Percentiles rank a stretch among this genome's conserved stretches.
phyloP scores from a whole-genome alignment of 169 alveolate species.

The Prorocentrum cordatum region DNA sequence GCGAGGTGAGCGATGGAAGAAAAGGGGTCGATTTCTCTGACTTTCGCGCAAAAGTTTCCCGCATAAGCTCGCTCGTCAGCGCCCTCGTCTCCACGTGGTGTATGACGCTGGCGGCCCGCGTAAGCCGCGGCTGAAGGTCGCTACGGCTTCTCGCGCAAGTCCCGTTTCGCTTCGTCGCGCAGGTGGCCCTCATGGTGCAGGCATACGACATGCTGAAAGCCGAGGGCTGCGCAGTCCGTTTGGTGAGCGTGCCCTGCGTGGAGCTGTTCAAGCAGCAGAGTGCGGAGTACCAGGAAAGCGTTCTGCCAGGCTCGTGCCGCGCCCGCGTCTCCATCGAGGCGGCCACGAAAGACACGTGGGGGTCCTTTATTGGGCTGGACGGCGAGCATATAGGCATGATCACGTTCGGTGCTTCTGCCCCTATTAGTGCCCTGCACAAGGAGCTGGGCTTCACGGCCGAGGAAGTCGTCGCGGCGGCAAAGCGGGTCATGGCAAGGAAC shows the following conservation, averaged over 20 bases:
- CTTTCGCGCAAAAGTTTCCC: no score
- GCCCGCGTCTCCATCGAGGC: slow-evolving; percentile 69
- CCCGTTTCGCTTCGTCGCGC: no score
- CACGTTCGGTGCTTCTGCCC: slow-evolving; percentile 8
- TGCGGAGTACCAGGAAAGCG: background rate
- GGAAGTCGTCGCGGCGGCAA: background rate
- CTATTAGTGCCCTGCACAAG: background rate
- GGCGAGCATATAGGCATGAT: slow-evolving; percentile 23
- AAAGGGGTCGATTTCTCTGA: no score
- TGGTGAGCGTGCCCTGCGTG: slow-evolving; percentile 44
- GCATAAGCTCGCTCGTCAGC: no score
- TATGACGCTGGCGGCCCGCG: no score
- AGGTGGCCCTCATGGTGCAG: slow-evolving; percentile 6
- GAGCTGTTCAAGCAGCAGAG: slow-evolving; percentile 32
- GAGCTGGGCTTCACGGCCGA: background rate
- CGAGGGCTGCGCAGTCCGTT: background rate
- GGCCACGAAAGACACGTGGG: slow-evolving; percentile 39
- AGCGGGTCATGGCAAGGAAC: background rate
- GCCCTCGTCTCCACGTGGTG: no score
- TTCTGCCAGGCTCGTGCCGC: slow-evolving; percentile 44
- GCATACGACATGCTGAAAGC: background rate
- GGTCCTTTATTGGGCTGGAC: slow-evolving; percentile 35
- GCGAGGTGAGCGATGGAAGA: no score
- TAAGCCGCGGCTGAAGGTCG: no score
- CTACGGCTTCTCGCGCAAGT: no score